phyloP scores from a whole-genome alignment of 2,329 filamentous ascomycete species.

The Fusarium brevicatenulatum region DNA sequence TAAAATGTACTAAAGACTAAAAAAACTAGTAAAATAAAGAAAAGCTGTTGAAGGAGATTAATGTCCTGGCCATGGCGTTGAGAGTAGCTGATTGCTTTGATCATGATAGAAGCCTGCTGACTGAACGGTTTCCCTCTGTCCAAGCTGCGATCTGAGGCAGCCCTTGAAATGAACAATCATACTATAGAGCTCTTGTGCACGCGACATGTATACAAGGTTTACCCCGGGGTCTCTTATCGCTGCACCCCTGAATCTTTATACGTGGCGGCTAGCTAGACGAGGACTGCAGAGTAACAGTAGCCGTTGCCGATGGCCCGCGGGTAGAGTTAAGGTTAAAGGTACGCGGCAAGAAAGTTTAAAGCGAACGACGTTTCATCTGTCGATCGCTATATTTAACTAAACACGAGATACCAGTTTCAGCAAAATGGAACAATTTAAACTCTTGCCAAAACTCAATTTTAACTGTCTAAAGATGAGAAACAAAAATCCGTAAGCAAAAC shows the following conservation, averaged over 20 bases:
- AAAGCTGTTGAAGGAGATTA: background rate
- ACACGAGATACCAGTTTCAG: background rate
- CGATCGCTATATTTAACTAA: too few species aligned
- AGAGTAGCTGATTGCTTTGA: background rate
- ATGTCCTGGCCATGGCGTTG: accelerated
- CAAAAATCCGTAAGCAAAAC: background rate
- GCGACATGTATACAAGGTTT: too few species aligned
- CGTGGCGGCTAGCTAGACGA: background rate
- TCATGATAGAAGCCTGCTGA: accelerated
- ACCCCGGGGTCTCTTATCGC: too few species aligned
- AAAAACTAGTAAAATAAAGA: background rate
- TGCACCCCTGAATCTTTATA: background rate
- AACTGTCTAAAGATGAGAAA: accelerated
- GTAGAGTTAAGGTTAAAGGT: background rate
- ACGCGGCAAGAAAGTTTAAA: background rate
- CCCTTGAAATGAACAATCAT: too few species aligned
- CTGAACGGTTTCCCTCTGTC: accelerated
- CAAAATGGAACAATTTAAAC: background rate
- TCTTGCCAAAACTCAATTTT: background rate
- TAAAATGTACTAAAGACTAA: background rate
- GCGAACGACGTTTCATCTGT: background rate
- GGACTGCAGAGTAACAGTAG: background rate
- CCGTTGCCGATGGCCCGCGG: too few species aligned
- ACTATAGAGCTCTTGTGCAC: background rate
- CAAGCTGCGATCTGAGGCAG: accelerated